Percentiles rank a stretch among this genome's conserved stretches.
phyloP scores from a whole-genome alignment of 108 stramenopile genomes.

The Asterionellopsis glacialis region DNA sequence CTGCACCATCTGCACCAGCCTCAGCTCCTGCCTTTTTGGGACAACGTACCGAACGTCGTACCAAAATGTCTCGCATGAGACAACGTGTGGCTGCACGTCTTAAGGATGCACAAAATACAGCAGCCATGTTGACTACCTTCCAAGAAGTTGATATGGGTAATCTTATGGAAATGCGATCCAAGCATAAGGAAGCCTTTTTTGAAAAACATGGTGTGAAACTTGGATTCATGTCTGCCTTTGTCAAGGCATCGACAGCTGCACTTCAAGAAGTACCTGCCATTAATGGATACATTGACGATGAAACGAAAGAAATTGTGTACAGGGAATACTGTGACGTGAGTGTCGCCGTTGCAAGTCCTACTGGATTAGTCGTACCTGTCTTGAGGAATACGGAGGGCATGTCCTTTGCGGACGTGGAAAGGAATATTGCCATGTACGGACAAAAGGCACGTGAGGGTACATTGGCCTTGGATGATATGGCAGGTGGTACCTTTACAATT shows the following conservation, averaged over 20 bases:
- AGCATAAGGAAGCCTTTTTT: slow-evolving; percentile 94
- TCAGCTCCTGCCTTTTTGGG: slow-evolving; percentile 42
- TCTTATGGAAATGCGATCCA: slow-evolving; percentile 94
- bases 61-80: slow-evolving; percentile 99
- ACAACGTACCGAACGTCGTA: slow-evolving; percentile 89
- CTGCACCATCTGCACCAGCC: slow-evolving; percentile 26
- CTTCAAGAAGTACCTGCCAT: slow-evolving; percentile 95
- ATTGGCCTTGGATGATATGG: slow-evolving; percentile 97
- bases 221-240: slow-evolving; percentile 99
- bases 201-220: slow-evolving; percentile 97
- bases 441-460: slow-evolving; percentile 90
- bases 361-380: slow-evolving; percentile 97
- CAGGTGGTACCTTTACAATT: slow-evolving; percentile 99
- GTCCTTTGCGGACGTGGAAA: slow-evolving; percentile 97
- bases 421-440: slow-evolving; percentile 92
- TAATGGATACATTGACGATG: slow-evolving; percentile 98
- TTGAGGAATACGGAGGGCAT: slow-evolving; percentile 96
- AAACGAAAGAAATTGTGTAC: slow-evolving; percentile 96
- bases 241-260: slow-evolving; percentile 92
- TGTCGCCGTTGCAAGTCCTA: slow-evolving; percentile 96
- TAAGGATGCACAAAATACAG: slow-evolving; percentile 98
- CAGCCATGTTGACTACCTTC: slow-evolving; percentile 99
- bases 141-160: slow-evolving; percentile 98
- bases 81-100: slow-evolving; percentile 94
- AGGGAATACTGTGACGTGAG: slow-evolving; percentile 96